Percentiles rank a stretch among this genome's conserved stretches.
Conservation (phyloP, 371 early-diverging fungal species). For the Mucor lusitanicus region DNA sequence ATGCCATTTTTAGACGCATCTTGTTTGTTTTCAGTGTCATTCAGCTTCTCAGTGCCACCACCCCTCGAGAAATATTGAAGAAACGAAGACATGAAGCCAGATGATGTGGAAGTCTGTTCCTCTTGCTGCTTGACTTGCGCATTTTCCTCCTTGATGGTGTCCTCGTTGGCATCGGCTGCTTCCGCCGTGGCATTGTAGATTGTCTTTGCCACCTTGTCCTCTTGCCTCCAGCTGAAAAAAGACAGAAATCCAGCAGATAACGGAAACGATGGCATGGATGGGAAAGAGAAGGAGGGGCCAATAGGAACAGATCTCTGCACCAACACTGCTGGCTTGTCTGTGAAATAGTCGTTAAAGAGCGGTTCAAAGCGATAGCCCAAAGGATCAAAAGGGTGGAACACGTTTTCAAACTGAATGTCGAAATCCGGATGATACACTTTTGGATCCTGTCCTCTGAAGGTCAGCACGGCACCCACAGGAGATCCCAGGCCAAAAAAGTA, state of each 20-base stretch:
- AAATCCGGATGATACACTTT: slow-evolving; percentile 50
- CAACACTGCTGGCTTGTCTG: slow-evolving; percentile 50
- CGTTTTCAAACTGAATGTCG: slow-evolving; percentile 57
- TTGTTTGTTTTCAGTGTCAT: neutral
- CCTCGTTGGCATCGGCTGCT: slow-evolving; percentile 7
- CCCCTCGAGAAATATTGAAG: slow-evolving; percentile 31
- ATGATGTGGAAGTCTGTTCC: neutral
- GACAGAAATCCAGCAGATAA: slow-evolving; percentile 37
- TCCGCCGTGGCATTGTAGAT: slow-evolving; percentile 20
- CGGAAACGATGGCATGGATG: slow-evolving; percentile 45
- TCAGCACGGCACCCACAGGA: slow-evolving; percentile 61
- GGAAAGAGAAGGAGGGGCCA: slow-evolving; percentile 47
- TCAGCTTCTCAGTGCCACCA: slow-evolving; percentile 9
- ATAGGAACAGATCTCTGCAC: slow-evolving; percentile 45
- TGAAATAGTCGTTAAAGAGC: slow-evolving; percentile 46
- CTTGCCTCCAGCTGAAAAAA: slow-evolving; percentile 40
- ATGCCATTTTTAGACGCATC: slow-evolving; percentile 13
- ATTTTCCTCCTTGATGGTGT: neutral
- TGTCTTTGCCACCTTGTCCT: slow-evolving; percentile 11
- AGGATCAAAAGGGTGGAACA: slow-evolving; percentile 68
- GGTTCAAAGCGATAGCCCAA: slow-evolving; percentile 56
- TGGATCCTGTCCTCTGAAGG: slow-evolving; percentile 59
- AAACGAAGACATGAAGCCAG: slow-evolving; percentile 27
- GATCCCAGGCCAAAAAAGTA: slow-evolving; percentile 61
- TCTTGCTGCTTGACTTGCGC: neutral